Conservation (phyloP, 2,329 filamentous ascomycete species). For the Fusarium sp. region DNA sequence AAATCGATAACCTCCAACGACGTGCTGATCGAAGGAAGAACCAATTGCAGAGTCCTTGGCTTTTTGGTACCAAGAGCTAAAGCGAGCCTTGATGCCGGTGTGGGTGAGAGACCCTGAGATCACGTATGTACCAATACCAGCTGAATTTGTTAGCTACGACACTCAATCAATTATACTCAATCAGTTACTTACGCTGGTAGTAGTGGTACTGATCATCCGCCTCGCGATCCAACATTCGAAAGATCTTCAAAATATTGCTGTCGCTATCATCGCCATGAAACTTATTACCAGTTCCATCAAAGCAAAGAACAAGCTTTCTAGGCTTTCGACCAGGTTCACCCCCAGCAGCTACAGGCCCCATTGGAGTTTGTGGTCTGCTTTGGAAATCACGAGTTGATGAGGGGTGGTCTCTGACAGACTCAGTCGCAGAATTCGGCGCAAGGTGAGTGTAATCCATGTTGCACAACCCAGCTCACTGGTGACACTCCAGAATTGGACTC, state of each 20-base stretch:
- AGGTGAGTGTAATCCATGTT: constrained; percentile 46
- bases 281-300: constrained; percentile 73
- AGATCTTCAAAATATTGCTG: constrained; percentile 77
- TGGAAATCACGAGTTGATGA: constrained; percentile 36
- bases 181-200: constrained; percentile 66
- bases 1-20: constrained; percentile 85
- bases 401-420: constrained; percentile 22
- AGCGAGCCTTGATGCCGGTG: constrained; percentile 65
- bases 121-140: constrained; percentile 80
- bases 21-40: constrained; percentile 83
- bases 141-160: constrained; percentile 48
- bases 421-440: constrained; percentile 33
- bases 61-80: constrained; percentile 76
- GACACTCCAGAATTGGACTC: background rate
- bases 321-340: constrained; percentile 38
- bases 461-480: constrained; percentile 10
- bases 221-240: constrained; percentile 74
- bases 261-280: constrained; percentile 72
- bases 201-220: constrained; percentile 72
- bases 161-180: too few relatives aligned
- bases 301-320: constrained; percentile 69
- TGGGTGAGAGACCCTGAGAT: constrained; percentile 69
- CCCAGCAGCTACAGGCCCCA: constrained; percentile 26
- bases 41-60: constrained; percentile 84
- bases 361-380: constrained; percentile 43